phyloP scores from a whole-genome alignment of 176 grass and related monocot genomes.

The Rhynchospora pubera region DNA sequence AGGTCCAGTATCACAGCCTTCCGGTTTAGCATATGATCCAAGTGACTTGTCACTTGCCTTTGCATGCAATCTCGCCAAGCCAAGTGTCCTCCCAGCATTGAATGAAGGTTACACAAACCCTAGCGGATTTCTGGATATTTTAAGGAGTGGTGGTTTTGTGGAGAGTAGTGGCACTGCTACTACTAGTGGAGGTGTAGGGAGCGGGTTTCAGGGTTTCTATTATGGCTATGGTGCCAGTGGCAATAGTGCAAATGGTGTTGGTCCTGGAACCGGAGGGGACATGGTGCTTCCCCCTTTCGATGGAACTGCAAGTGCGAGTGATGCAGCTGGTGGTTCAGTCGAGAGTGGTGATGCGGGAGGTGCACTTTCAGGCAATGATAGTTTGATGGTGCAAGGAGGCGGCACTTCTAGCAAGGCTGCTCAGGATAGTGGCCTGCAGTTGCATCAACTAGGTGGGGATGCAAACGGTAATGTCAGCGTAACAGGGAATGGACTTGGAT shows the following conservation, averaged over 20 bases:
- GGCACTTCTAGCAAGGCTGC: constrained; percentile 1
- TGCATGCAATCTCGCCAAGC: constrained; percentile 17
- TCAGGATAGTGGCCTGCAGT: neutral
- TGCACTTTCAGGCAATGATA: neutral
- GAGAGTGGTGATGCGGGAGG: constrained; percentile 8
- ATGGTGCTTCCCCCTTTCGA: constrained; percentile 2
- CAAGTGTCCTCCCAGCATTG: constrained; percentile 1
- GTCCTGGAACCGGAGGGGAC: neutral
- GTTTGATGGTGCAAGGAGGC: constrained; percentile 12
- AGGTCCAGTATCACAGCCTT: neutral
- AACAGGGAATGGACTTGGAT: neutral
- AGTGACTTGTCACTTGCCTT: constrained; percentile 19
- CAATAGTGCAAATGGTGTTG: neutral
- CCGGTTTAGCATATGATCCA: neutral
- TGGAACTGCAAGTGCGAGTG: neutral
- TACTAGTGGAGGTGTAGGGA: neutral
- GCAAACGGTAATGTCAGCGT: neutral
- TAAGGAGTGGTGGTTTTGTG: constrained; percentile 13
- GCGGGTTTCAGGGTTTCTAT: constrained; percentile 18
- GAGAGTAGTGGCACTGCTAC: constrained; percentile 8
- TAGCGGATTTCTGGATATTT: constrained; percentile 12
- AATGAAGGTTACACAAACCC: constrained; percentile 11
- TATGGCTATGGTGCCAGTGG: constrained; percentile 6
- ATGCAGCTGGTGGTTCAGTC: neutral
- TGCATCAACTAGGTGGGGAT: neutral